Evolutionary conservation across 2,329 filamentous ascomycete species (phyloP).

Genomic region (Exophiala viscosa): DNA sequence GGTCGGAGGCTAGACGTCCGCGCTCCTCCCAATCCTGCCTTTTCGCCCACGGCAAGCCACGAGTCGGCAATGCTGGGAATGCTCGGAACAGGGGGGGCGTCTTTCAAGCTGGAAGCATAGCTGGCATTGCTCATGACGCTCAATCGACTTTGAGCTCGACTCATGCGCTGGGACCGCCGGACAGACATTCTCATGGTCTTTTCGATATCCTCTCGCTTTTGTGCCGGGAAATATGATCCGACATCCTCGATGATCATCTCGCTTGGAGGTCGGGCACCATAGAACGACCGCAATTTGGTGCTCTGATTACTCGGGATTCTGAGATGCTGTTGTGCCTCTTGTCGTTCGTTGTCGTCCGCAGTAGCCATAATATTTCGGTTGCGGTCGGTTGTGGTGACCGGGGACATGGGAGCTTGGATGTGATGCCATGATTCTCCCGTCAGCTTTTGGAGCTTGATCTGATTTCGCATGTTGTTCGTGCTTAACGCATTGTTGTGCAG

Average conservation of each 20-base stretch:
- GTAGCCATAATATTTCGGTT: slow-evolving; percentile 35
- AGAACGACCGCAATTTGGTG: slow-evolving; percentile 60
- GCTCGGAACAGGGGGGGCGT: slow-evolving; percentile 90
- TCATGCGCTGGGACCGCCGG: slow-evolving; percentile 82
- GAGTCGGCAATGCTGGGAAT: slow-evolving; percentile 69
- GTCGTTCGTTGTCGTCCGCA: slow-evolving; percentile 47
- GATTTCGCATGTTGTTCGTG: slow-evolving; percentile 68
- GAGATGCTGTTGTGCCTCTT: slow-evolving; percentile 29
- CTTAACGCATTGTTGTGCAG: slow-evolving; percentile 61
- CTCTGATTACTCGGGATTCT: slow-evolving; percentile 30
- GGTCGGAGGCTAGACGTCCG: slow-evolving; percentile 49
- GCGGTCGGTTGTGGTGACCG: slow-evolving; percentile 47
- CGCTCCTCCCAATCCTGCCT: slow-evolving; percentile 36
- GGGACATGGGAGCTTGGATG: slow-evolving; percentile 82
- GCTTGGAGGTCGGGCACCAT: slow-evolving; percentile 86
- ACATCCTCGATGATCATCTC: slow-evolving; percentile 96
- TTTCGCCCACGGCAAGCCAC: slow-evolving; percentile 67
- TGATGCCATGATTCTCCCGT: slow-evolving; percentile 83
- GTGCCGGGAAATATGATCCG: slow-evolving; percentile 95
- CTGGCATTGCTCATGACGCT: slow-evolving; percentile 93
- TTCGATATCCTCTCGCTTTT: slow-evolving; percentile 90
- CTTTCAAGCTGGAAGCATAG: slow-evolving; percentile 84
- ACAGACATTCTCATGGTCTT: slow-evolving; percentile 91
- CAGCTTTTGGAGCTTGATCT: slow-evolving; percentile 82
- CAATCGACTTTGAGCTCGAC: slow-evolving; percentile 85